These are phyloP conservation scores for Candida michaelii DNA, from an alignment of 805 yeast genomes.

Conservation along the genomic window DNA sequence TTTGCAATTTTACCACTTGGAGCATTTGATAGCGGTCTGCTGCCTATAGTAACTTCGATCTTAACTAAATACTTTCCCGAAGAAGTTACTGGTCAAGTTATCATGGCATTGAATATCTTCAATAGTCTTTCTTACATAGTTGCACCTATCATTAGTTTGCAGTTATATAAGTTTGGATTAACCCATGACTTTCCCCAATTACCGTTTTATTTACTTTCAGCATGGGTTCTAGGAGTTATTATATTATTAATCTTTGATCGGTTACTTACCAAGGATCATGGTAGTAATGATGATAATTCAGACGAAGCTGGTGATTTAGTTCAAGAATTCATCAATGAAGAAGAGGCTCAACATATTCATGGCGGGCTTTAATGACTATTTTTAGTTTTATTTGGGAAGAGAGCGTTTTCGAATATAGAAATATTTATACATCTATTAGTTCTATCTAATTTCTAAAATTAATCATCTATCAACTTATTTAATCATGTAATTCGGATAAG, in stretches of 20 bases:
- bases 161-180: conserved; percentile 11
- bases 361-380: too few relatives aligned
- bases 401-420: too few relatives aligned
- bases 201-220: conserved; percentile 6
- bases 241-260: neutral
- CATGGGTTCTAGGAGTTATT: neutral
- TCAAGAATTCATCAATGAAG: neutral
- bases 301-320: neutral
- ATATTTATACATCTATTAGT: neutral
- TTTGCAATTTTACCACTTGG: conserved; percentile 22
- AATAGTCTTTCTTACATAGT: conserved; percentile 1
- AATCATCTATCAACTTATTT: neutral
- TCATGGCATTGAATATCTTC: conserved; percentile 8
- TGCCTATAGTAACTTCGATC: conserved; percentile 58
- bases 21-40: conserved; percentile 46
- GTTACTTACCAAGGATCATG: neutral
- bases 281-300: neutral
- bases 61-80: conserved; percentile 58
- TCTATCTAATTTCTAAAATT: conserved; percentile 1
- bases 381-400: too few relatives aligned
- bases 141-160: conserved; percentile 3
- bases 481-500: conserved; percentile 52
- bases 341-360: neutral
- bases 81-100: conserved; percentile 15
- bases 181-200: conserved; percentile 6